Conservation (phyloP, 139 green algal species). For the Chlorella sp. region DNA sequence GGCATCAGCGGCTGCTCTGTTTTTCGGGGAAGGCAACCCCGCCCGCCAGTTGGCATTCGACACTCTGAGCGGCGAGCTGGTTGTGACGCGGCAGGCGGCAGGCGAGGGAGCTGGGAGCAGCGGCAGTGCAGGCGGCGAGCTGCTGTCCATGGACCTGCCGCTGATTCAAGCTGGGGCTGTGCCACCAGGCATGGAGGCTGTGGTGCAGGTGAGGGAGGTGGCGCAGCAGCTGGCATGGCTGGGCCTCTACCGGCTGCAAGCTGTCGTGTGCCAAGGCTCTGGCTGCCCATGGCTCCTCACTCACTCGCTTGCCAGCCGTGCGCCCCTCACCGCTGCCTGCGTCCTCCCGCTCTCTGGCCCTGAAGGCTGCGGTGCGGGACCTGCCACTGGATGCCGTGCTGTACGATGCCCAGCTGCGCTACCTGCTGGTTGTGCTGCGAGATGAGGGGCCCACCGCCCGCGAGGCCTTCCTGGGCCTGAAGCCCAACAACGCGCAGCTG, state of each 20-base stretch:
- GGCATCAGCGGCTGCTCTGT: conserved; percentile 47
- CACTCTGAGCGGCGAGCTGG: conserved; percentile 45
- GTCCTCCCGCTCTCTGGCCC: neutral
- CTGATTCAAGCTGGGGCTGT: conserved; percentile 1
- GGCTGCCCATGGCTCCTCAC: too few relatives aligned
- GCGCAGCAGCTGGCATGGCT: neutral
- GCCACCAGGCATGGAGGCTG: neutral
- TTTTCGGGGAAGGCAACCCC: conserved; percentile 20
- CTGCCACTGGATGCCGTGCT: conserved; percentile 27
- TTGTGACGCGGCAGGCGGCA: conserved; percentile 3
- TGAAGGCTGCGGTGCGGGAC: conserved; percentile 1
- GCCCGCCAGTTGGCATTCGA: conserved; percentile 31
- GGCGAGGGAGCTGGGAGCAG: neutral
- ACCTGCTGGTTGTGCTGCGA: conserved; percentile 41
- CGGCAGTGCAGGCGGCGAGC: neutral
- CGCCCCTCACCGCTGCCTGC: neutral
- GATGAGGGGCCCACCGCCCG: neutral
- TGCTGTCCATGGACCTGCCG: conserved; percentile 47
- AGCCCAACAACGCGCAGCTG: conserved; percentile 43
- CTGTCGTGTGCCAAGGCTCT: neutral
- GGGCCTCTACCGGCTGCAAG: neutral
- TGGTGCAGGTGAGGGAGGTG: conserved; percentile 22
- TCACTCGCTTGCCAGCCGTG: too few relatives aligned
- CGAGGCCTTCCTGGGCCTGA: conserved; percentile 50
- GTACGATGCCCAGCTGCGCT: conserved; percentile 21